These are phyloP conservation scores for Myriosclerotinia curreyana DNA, from an alignment of 2,329 filamentous ascomycete genomes.

Conservation along the genomic window DNA sequence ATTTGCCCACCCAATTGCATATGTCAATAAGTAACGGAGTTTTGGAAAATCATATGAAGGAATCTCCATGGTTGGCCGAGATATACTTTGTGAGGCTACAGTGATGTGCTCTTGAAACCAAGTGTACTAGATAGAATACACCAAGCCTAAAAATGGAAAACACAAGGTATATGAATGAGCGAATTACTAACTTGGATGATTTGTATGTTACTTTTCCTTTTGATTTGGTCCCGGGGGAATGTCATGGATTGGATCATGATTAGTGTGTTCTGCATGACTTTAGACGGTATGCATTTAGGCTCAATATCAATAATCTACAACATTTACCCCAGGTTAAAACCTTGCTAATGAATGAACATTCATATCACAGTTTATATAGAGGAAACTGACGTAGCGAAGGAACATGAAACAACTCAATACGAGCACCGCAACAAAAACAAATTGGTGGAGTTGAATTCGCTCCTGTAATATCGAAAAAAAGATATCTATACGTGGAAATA, in stretches of 20 bases:
- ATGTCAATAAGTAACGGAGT: slow-evolving; percentile 45
- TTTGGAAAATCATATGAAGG: slow-evolving; percentile 50
- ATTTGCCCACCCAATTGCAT: slow-evolving; percentile 47
- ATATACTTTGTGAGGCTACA: slow-evolving; percentile 41
- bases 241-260: no score
- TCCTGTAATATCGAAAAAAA: background rate
- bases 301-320: no score
- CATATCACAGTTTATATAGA: background rate
- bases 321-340: background rate
- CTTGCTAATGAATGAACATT: background rate
- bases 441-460: background rate
- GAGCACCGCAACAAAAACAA: background rate
- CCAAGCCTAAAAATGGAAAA: no score
- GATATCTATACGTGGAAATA: slow-evolving; percentile 11
- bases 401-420: background rate
- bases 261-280: no score
- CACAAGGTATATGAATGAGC: no score
- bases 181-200: no score
- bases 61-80: slow-evolving; percentile 52
- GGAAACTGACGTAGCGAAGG: background rate
- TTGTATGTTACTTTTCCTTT: no score
- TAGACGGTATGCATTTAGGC: background rate
- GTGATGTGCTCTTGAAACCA: background rate
- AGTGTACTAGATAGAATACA: no score
- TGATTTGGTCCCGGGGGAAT: no score